Conservation (phyloP, 2,329 filamentous ascomycete genomes). For the Orbilia blumenaviensis region DNA sequence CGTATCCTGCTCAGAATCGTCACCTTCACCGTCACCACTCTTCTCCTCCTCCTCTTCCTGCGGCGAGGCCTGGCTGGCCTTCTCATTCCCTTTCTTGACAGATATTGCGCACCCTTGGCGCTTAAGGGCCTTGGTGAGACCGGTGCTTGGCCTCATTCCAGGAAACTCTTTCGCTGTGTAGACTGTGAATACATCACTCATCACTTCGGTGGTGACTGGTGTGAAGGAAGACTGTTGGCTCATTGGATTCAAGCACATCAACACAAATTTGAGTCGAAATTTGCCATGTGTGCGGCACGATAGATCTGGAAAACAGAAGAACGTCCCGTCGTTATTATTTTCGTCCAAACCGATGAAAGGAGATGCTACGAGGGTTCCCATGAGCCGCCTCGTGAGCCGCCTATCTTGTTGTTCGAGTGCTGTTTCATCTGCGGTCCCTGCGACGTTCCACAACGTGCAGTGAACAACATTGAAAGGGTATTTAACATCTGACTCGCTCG, state of each 20-base stretch:
- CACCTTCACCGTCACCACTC: conserved; percentile 48
- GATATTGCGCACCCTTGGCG: conserved; percentile 84
- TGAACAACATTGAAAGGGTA: conserved; percentile 77
- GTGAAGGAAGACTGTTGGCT: conserved; percentile 60
- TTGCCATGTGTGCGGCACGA: conserved; percentile 79
- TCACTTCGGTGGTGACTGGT: conserved; percentile 65
- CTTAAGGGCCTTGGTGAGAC: conserved; percentile 76
- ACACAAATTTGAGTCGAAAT: conserved; percentile 78
- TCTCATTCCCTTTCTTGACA: conserved; percentile 85
- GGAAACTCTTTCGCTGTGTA: conserved; percentile 88
- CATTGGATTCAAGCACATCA: conserved; percentile 74
- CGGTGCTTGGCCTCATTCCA: conserved; percentile 80
- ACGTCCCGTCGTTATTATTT: conserved; percentile 76
- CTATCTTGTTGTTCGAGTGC: conserved; percentile 75
- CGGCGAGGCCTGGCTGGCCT: conserved; percentile 62
- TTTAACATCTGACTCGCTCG: conserved; percentile 68
- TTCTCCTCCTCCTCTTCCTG: conserved; percentile 60
- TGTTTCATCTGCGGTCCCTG: conserved; percentile 73
- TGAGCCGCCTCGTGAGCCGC: conserved; percentile 76
- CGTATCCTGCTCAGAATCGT: conserved; percentile 45
- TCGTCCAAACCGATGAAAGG: conserved; percentile 81
- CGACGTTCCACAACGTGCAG: conserved; percentile 78
- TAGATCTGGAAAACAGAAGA: conserved; percentile 85
- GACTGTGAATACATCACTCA: conserved; percentile 78
- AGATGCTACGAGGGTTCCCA: conserved; percentile 80